These are phyloP conservation scores for Madurella fahalii DNA, from an alignment of 2,329 filamentous ascomycete species.

Conservation along the genomic window DNA sequence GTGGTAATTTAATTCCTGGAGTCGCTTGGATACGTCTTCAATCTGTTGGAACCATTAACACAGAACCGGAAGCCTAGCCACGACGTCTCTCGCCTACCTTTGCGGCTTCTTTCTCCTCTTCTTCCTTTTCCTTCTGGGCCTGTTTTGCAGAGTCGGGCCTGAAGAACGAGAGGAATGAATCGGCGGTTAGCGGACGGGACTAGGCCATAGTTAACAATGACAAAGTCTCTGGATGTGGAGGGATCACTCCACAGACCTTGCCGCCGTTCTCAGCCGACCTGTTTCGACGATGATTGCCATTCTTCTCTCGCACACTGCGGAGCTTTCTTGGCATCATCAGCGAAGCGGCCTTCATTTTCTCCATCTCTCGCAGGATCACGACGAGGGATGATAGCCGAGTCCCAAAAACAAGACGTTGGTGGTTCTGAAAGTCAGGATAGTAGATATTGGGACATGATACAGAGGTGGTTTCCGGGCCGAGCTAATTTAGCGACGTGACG, in stretches of 20 bases:
- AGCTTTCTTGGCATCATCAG: slow-evolving; percentile 53
- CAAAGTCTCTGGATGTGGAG: background rate
- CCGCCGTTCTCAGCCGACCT: slow-evolving; percentile 52
- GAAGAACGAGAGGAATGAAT: slow-evolving; percentile 62
- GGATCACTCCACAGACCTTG: slow-evolving; percentile 41
- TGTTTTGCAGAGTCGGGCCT: slow-evolving; percentile 57
- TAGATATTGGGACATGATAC: slow-evolving; percentile 3
- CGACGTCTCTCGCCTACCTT: slow-evolving; percentile 39
- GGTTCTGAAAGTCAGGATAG: background rate
- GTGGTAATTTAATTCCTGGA: slow-evolving; percentile 44
- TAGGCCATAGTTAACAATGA: slow-evolving; percentile 30
- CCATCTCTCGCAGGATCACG: slow-evolving; percentile 9
- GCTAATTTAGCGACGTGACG: background rate
- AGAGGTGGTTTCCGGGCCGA: background rate
- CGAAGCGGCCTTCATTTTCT: slow-evolving; percentile 49
- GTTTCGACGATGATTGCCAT: slow-evolving; percentile 48
- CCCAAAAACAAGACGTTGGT: background rate
- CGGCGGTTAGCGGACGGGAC: slow-evolving; percentile 51
- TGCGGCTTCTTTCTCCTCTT: slow-evolving; percentile 32
- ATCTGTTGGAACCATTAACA: slow-evolving; percentile 32
- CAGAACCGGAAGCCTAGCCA: background rate
- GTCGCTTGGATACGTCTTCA: slow-evolving; percentile 37
- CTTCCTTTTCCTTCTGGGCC: slow-evolving; percentile 27
- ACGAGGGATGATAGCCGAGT: background rate
- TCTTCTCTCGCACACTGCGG: slow-evolving; percentile 66